These are phyloP conservation scores for Pyricularia sp. DNA, from an alignment of 2,329 filamentous ascomycete species.

Conservation along the genomic window DNA sequence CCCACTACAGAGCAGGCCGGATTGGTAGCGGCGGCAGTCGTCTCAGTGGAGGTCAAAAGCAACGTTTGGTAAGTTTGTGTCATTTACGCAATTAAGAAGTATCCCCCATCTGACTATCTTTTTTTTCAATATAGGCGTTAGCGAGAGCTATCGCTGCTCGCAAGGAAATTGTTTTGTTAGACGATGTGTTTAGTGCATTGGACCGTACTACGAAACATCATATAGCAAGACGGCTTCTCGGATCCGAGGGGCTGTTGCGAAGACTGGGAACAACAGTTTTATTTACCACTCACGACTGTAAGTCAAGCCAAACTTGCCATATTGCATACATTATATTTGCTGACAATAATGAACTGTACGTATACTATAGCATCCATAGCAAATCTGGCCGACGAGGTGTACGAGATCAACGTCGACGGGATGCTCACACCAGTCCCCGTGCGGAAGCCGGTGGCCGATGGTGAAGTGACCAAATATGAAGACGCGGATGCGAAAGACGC, in stretches of 20 bases:
- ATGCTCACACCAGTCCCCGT: background rate
- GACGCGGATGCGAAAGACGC: background rate
- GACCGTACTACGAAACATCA: constrained; percentile 13
- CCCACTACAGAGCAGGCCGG: background rate
- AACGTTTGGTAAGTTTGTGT: background rate
- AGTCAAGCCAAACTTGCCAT: background rate
- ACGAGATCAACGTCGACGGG: constrained; percentile 12
- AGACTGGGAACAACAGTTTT: constrained; percentile 10
- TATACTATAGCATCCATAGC: constrained; percentile 20
- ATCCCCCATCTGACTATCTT: background rate
- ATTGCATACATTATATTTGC: background rate
- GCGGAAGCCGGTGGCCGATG: background rate
- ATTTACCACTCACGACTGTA: constrained; percentile 9
- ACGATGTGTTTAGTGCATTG: constrained; percentile 23
- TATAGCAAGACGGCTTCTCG: constrained; percentile 14
- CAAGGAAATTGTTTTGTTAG: constrained; percentile 16
- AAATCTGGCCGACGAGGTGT: constrained; percentile 26
- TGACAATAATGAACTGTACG: constrained; percentile 11
- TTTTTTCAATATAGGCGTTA: constrained; percentile 7
- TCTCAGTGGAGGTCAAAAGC: constrained; percentile 1
- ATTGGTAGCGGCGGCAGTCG: background rate
- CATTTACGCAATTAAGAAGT: background rate
- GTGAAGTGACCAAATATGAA: background rate
- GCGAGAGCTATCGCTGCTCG: background rate
- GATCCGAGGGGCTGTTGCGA: background rate